Evolutionary conservation across 1,139 yeast species (phyloP), one percentile per base, ranked within the genome.

Genomic region (Sugiyamaella xylanicola): DNA sequence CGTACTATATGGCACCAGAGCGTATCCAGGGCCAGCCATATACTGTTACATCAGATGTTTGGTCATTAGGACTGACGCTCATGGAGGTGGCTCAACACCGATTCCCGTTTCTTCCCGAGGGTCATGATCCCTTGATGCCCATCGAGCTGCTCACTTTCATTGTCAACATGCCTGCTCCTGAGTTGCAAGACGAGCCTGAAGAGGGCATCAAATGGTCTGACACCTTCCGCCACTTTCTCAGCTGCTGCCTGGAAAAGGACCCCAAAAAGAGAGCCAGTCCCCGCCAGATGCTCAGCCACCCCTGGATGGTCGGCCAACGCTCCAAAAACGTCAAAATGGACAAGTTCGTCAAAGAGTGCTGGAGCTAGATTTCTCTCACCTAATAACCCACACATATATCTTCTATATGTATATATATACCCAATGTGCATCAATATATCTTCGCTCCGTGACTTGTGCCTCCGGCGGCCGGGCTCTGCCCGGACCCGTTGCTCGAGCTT

Each of bases 1-100:
- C 95, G 20, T 92, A 89, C 70, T 93, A 93, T 71, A 93, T 93
- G 99, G 98, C 98, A 0, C 99, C 99, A 0, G 99, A 93, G 70
- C 79, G 99, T 65, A 91, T 93, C 48, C 89, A 88, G 75, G 97
- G 97, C 35, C 92, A 90, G 66, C 93, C 97, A 1, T 93, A 93
- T 67, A 86, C 96, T 11, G 97, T 92, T 2, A 88, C 96, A 1
- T 86, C 95, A 64, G 99, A 93, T 69, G 93, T 93, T 16, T 93
- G 99, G 99, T 91, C 97, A 1, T 74, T 93, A 36, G 99, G 99
- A 0, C 76, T 93, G 59, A 91, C 98, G 0, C 73, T 93, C 52
- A 77, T 93, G 68, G 99, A 93, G 70, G 97, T 92, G 27, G 97
- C 98, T 1, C 85, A 83, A 65, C 96, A 96, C 25, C 77, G 81